phyloP scores from a whole-genome alignment of 345 rosid genomes.

The Diplotaxis tenuifolia region DNA sequence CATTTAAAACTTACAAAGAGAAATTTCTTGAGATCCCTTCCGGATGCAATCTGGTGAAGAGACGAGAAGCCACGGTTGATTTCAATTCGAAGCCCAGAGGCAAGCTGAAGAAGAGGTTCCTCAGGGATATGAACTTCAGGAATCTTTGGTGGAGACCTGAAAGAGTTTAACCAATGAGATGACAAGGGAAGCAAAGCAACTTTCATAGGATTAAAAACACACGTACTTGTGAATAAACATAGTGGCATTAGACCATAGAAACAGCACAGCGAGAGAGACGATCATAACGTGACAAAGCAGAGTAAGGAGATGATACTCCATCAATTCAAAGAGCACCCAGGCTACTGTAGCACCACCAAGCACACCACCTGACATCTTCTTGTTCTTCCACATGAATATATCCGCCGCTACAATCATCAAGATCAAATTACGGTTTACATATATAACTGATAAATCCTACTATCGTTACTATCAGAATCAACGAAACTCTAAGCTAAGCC shows the following conservation, averaged over 20 bases:
- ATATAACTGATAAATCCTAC: too few relatives aligned
- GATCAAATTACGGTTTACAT: too few relatives aligned
- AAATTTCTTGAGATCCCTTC: constrained; percentile 88
- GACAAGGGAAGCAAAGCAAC: too few relatives aligned
- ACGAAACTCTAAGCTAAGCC: too few relatives aligned
- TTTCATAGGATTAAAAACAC: neutral
- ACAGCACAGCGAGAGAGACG: constrained; percentile 59
- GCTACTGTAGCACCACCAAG: constrained; percentile 73
- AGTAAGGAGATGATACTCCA: constrained; percentile 76
- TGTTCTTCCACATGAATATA: constrained; percentile 89
- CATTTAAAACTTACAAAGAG: constrained; percentile 55
- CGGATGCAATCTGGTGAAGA: constrained; percentile 79
- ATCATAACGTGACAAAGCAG: constrained; percentile 67
- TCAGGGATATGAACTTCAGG: constrained; percentile 76
- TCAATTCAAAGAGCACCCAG: constrained; percentile 77
- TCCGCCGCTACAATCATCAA: constrained; percentile 53
- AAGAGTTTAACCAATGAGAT: too few relatives aligned
- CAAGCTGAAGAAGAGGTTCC: constrained; percentile 68
- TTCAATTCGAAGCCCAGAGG: constrained; percentile 60
- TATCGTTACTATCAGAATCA: too few relatives aligned
- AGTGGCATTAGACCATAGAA: constrained; percentile 83
- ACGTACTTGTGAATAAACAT: constrained; percentile 76
- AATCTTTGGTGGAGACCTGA: constrained; percentile 67
- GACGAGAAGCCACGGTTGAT: constrained; percentile 54
- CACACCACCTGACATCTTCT: constrained; percentile 77